phyloP scores from a whole-genome alignment of 1,284 basidiomycete genomes.

The Puccinia polysora region DNA sequence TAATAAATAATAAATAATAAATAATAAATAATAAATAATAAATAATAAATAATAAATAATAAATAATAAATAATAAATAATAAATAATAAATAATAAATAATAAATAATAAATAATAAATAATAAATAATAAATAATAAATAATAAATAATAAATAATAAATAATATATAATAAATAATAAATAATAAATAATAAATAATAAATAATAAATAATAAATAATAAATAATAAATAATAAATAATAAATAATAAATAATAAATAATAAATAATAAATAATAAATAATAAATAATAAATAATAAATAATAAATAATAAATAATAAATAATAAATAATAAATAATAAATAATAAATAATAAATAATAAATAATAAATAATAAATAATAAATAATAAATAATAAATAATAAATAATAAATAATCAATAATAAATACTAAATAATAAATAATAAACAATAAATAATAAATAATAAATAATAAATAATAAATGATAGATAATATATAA shows the following conservation, averaged over 20 bases:
- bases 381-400: neutral
- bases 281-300: neutral
- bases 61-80: no score
- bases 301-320: neutral
- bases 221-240: neutral
- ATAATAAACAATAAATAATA: no score
- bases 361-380: neutral
- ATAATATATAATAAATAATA: neutral
- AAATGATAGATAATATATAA: no score
- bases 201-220: neutral
- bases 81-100: no score
- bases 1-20: no score
- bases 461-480: no score
- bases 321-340: neutral
- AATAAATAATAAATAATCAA: neutral
- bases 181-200: constrained; percentile 1
- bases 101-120: no score
- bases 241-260: neutral
- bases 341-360: constrained; percentile 1
- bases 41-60: no score
- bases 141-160: no score
- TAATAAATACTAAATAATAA: no score
- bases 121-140: no score
- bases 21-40: no score
- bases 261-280: neutral